Base-by-base conservation (phyloP, 2,329 filamentous ascomycete genomes). In the Trichoderma cornu-damae region DNA sequence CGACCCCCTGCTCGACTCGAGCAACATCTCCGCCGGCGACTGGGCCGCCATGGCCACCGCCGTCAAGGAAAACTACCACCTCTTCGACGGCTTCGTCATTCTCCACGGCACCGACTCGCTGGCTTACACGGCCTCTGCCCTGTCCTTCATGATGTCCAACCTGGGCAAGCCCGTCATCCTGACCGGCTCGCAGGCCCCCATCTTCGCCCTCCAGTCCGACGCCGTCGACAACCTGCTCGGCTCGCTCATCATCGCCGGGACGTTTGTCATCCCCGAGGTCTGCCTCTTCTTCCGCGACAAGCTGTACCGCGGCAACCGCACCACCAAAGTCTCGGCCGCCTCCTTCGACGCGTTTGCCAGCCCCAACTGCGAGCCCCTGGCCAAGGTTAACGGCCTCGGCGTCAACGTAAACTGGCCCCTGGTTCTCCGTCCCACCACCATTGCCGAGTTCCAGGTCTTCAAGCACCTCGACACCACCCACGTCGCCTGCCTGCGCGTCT, bases 231-330 rank as follows among this genome's bases (percentile, higher is more conserved):
- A 96, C 67, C 80, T 96, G 11, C 81, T 96, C 4, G 89, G 89
- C 18, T 92, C 90, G 1, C 80, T 96, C 67, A 90, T 96, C 67
- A 87, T 96, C 57, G 92, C 92, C 3, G 90, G 90, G 32, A 94
- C 94, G 60, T 96, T 96, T 68, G 88, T 90, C 75, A 90, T 96
- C 58, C 91, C 92, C 0, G 92, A 96, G 70, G 92, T 96, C 53
- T 92, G 90, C 69, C 80, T 96, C 34, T 96, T 95, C 77, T 96
- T 96, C 79, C 90, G 94, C 72, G 89, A 95, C 75, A 90, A 86
- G 63, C 81, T 96, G 18, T 95, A 92, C 74, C 85, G 92, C 24
- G 92, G 92, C 14, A 96, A 96, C 72, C 80, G 92, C 59, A 86
- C 89, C 8, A 94, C 89, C 61, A 96, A 96, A 72, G 84, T 95